Conservation (phyloP, 306 rosid species). For the Cicer chorassanicum region DNA sequence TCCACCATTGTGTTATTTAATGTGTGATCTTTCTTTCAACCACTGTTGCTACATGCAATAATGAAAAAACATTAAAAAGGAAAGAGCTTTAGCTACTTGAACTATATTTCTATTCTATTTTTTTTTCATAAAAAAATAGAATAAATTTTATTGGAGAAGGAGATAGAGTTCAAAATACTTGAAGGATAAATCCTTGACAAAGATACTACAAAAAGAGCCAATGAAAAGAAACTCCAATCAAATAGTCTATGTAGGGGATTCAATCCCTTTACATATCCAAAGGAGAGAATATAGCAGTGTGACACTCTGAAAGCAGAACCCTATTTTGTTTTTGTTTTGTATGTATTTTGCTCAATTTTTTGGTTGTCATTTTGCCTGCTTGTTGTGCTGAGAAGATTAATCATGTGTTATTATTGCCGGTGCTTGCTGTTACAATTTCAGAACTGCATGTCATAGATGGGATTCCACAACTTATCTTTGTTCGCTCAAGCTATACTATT, state of each 20-base stretch:
- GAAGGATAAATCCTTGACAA: slow-evolving; percentile 6
- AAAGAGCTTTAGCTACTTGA: slow-evolving; percentile 11
- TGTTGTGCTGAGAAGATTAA: slow-evolving; percentile 37
- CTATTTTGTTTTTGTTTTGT: slow-evolving; percentile 23
- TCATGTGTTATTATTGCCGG: slow-evolving; percentile 43
- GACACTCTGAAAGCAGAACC: neutral
- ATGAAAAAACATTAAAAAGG: neutral
- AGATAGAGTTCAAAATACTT: slow-evolving; percentile 10
- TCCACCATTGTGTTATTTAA: slow-evolving; percentile 31
- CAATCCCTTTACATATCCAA: slow-evolving; percentile 11
- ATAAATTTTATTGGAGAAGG: slow-evolving; percentile 14
- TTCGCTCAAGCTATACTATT: slow-evolving; percentile 85
- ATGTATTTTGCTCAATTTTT: slow-evolving; percentile 26
- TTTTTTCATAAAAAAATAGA: neutral
- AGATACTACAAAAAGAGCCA: neutral
- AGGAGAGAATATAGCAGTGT: neutral
- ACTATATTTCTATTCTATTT: slow-evolving; percentile 9
- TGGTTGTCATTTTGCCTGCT: slow-evolving; percentile 24
- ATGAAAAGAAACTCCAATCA: neutral
- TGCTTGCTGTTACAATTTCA: slow-evolving; percentile 50
- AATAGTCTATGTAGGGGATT: neutral
- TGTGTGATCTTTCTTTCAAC: slow-evolving; percentile 35
- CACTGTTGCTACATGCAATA: slow-evolving; percentile 28
- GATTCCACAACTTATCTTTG: slow-evolving; percentile 87
- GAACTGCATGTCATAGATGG: slow-evolving; percentile 98